Evolutionary conservation across 139 green algal species (phyloP).

Genomic region (Picochlorum sp.): DNA sequence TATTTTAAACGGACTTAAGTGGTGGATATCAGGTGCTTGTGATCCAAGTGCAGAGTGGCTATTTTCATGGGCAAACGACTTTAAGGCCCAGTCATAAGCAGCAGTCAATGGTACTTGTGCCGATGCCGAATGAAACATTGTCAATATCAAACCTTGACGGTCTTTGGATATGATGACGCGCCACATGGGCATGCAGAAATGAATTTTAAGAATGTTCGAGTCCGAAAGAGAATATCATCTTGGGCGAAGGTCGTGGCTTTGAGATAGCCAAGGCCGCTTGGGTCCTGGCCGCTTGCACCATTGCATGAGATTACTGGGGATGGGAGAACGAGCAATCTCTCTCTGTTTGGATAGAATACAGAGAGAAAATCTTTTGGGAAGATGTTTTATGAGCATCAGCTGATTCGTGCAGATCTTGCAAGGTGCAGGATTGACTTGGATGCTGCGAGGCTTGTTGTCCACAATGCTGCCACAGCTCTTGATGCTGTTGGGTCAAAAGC

Average conservation of each 20-base stretch:
- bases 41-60: slow-evolving; percentile 70
- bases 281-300: slow-evolving; percentile 96
- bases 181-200: slow-evolving; percentile 94
- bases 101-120: slow-evolving; percentile 92
- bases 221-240: slow-evolving; percentile 52
- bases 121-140: slow-evolving; percentile 73
- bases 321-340: slow-evolving; percentile 70
- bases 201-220: slow-evolving; percentile 62
- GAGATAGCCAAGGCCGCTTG: slow-evolving; percentile 95
- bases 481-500: slow-evolving; percentile 76
- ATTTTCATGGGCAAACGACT: slow-evolving; percentile 95
- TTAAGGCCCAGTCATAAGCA: slow-evolving; percentile 55
- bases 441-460: slow-evolving; percentile 61
- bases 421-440: slow-evolving; percentile 39
- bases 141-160: slow-evolving; percentile 37
- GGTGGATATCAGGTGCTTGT: slow-evolving; percentile 86
- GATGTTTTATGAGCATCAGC: slow-evolving; percentile 55
- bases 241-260: slow-evolving; percentile 89
- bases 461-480: slow-evolving; percentile 66
- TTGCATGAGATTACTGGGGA: slow-evolving; percentile 93
- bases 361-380: slow-evolving; percentile 16
- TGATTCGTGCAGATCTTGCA: slow-evolving; percentile 48
- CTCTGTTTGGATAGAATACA: slow-evolving; percentile 36
- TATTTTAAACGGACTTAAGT: slow-evolving; percentile 82
- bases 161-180: slow-evolving; percentile 92